Evolutionary conservation across 805 yeast genomes (phyloP).

Genomic region (Cyberlindnera xylosilytica): DNA sequence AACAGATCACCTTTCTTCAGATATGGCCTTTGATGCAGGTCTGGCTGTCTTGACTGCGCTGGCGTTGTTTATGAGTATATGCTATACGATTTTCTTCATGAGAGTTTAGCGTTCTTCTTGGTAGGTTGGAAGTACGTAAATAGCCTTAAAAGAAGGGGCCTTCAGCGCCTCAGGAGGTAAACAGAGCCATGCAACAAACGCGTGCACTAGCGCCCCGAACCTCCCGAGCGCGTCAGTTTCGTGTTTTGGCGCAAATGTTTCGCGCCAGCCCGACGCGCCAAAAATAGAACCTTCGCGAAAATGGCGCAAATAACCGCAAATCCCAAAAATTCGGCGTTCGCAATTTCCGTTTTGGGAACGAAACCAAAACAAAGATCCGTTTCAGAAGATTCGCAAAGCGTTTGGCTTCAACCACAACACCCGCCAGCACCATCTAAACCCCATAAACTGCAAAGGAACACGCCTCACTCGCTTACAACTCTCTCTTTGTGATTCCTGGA

Average conservation of each 20-base stretch:
- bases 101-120: too few species aligned
- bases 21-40: neutral
- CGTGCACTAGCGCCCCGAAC: too few species aligned
- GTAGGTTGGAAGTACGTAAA: too few species aligned
- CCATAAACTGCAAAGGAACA: neutral
- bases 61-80: too few species aligned
- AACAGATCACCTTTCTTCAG: conserved; percentile 39
- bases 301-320: neutral
- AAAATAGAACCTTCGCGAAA: neutral
- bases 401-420: neutral
- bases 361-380: conserved; percentile 7
- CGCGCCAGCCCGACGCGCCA: neutral
- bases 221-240: conserved; percentile 1
- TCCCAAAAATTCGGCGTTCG: neutral
- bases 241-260: conserved; percentile 2
- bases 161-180: too few species aligned
- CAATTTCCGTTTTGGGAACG: conserved; percentile 8
- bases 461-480: neutral
- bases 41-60: too few species aligned
- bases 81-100: too few species aligned
- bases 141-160: too few species aligned
- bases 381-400: neutral
- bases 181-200: too few species aligned
- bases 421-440: neutral
- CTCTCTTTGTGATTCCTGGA: neutral